A percentile compares a stretch with the other conserved stretches of the same genome.
These are phyloP conservation scores for Hordeum vulgare DNA, from an alignment of 176 grass and related monocot genomes.

Conservation along the genomic window DNA sequence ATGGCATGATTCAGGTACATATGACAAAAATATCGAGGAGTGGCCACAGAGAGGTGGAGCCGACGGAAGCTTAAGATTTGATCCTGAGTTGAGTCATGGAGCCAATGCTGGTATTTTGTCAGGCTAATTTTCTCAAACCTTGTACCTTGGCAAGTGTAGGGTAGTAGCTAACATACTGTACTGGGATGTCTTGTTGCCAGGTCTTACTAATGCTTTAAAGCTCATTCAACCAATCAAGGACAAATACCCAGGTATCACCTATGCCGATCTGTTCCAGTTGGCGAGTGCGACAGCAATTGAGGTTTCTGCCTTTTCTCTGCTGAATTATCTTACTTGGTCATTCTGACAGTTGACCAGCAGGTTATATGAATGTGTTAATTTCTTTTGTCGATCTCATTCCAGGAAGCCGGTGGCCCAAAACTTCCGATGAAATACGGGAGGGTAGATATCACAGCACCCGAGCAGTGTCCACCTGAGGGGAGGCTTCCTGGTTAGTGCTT, in stretches of 20 bases:
- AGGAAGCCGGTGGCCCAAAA: conserved; percentile 91
- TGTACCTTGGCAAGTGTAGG: background rate
- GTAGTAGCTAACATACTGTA: background rate
- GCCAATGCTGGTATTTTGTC: conserved; percentile 75
- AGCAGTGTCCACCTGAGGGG: conserved; percentile 79
- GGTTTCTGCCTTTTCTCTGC: conserved; percentile 38
- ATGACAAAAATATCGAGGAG: conserved; percentile 85
- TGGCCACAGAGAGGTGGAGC: conserved; percentile 88
- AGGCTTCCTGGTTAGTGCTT: conserved; percentile 78
- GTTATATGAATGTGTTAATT: background rate
- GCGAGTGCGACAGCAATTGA: conserved; percentile 97
- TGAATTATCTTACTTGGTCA: background rate
- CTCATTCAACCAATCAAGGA: conserved; percentile 87
- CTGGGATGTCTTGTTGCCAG: conserved; percentile 19
- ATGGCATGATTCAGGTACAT: conserved; percentile 97
- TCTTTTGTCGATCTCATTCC: conserved; percentile 6
- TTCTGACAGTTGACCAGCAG: background rate
- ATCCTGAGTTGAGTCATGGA: conserved; percentile 80
- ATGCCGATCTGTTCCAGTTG: conserved; percentile 90
- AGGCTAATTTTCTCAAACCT: background rate
- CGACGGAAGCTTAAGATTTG: conserved; percentile 87
- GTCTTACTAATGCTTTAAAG: conserved; percentile 73
- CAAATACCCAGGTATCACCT: conserved; percentile 75
- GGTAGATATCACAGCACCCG: conserved; percentile 66
- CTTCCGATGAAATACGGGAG: conserved; percentile 95